Base-by-base conservation (phyloP, 2,329 filamentous ascomycete species). In the Aspergillus glaucus region DNA sequence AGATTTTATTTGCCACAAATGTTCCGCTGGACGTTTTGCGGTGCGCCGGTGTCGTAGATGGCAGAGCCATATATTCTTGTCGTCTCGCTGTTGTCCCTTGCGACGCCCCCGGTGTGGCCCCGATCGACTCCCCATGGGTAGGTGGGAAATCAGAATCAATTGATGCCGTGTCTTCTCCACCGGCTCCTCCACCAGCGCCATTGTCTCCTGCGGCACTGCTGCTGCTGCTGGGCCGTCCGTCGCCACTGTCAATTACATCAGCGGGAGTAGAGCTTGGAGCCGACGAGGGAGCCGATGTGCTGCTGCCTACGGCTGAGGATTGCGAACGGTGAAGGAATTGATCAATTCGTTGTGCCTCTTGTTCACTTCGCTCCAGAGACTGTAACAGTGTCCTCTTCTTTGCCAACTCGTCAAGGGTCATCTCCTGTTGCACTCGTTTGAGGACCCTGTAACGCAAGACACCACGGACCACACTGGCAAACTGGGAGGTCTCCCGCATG, bases 61-160 rank as follows among this genome's bases (percentile, higher is more conserved):
- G 19, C 15, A 17, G 37, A 12, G 58, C 52, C 2, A 63, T 59
- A 7, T 56, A 45, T 9, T 68, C 58, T 55, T 61, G 71, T 70
- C 58, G 62, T 64, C 65, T 56, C 49, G 67, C 71, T 63, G 66
- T 77, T 66, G 70, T 82, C 75, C 86, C 86, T 63, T 95, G 86
- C 51, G 83, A 82, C 36, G 87, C 84, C 17, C 88, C 86, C n/a
- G 86, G 82, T 22, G 72, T 61, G 30, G 70, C 62, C 6, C 80
- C 75, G 0, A 82, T 76, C 30, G 80, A 71, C 50, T 93, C 88
- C 37, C 86, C 86, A 61, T 94, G 88, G 1, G 87, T 94, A 1
- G 90, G 87, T 2, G 92, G 91, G 55, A 98, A 98, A 66, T 97
- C 93, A 0, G 91, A 95, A 67, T 98, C 93, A 50, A 96, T 90